A percentile compares a stretch with the other conserved stretches of the same genome.
Conservation (phyloP, 106 monocot species). For the Triglochin maritima region DNA sequence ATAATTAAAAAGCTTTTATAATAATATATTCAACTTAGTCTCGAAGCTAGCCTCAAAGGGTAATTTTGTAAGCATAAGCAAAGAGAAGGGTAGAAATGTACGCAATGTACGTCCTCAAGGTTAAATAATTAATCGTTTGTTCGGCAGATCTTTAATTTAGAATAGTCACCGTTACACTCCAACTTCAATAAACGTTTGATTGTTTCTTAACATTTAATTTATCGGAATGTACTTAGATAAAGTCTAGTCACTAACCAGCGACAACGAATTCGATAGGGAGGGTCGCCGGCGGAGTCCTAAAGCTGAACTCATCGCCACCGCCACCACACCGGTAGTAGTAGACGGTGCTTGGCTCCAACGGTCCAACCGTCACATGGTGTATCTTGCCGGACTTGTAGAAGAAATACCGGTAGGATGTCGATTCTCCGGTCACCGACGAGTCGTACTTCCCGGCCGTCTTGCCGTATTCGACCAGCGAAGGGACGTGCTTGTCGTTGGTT, state of each 20-base stretch:
- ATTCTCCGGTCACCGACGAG: conserved; percentile 34
- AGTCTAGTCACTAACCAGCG: conserved; percentile 19
- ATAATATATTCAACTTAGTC: no score
- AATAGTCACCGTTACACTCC: no score
- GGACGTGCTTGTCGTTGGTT: conserved; percentile 40
- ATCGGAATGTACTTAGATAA: not conserved
- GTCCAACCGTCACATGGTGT: conserved; percentile 65
- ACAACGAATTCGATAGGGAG: conserved; percentile 65
- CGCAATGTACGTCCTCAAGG: no score
- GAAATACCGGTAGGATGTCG: conserved; percentile 48
- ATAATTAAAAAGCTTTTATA: no score
- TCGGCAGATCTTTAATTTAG: no score
- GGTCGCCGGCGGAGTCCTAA: conserved; percentile 57
- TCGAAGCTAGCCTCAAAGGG: no score
- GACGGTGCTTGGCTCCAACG: conserved; percentile 37
- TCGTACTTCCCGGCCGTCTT: conserved; percentile 29
- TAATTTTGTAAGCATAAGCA: no score
- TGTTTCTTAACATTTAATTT: no score
- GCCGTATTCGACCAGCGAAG: conserved; percentile 63
- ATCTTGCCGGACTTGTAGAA: conserved; percentile 66
- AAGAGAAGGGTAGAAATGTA: no score
- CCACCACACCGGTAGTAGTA: conserved; percentile 62
- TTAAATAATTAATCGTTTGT: no score
- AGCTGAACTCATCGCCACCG: conserved; percentile 33
- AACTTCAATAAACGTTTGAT: no score